Evolutionary conservation across 2,329 filamentous ascomycete genomes (phyloP).

Genomic region (Aspergillus arachidicola): DNA sequence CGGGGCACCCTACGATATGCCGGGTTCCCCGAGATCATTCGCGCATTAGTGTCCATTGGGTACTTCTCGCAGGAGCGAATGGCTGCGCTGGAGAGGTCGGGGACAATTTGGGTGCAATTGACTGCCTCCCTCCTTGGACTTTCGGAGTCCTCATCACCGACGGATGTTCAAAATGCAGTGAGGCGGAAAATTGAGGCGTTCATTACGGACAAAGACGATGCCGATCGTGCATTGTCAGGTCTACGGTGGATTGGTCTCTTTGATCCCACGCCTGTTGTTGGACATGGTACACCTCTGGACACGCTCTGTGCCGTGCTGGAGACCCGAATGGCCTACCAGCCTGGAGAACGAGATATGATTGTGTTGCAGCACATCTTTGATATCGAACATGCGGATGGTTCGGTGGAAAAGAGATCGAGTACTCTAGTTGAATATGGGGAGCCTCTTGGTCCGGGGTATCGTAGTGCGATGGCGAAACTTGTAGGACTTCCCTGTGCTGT

Average conservation of each 20-base stretch:
- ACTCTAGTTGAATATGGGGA: not conserved
- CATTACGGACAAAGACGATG: no score
- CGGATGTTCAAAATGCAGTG: no score
- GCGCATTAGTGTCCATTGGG: constrained; percentile 4
- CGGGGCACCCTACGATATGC: constrained; percentile 8
- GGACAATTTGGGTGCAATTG: not conserved
- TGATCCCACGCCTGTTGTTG: not conserved
- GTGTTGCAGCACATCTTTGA: constrained; percentile 2
- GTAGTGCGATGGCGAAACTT: not conserved
- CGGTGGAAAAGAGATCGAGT: not conserved
- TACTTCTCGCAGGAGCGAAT: constrained; percentile 1
- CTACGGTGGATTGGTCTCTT: no score
- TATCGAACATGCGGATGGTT: not conserved
- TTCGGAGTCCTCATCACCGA: no score
- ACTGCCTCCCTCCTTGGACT: no score
- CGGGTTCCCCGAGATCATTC: constrained; percentile 5
- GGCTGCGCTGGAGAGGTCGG: not conserved
- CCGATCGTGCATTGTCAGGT: no score
- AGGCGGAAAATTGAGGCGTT: no score
- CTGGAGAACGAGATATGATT: constrained; percentile 11
- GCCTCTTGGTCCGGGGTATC: not conserved
- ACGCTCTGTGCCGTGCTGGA: constrained; percentile 6
- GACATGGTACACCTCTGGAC: constrained; percentile 3
- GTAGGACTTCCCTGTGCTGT: not conserved
- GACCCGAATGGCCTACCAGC: constrained; percentile 4